Percentiles rank a stretch among this genome's conserved stretches.
Conservation (phyloP, 306 rosid species). For the Lathyrus sativus region DNA sequence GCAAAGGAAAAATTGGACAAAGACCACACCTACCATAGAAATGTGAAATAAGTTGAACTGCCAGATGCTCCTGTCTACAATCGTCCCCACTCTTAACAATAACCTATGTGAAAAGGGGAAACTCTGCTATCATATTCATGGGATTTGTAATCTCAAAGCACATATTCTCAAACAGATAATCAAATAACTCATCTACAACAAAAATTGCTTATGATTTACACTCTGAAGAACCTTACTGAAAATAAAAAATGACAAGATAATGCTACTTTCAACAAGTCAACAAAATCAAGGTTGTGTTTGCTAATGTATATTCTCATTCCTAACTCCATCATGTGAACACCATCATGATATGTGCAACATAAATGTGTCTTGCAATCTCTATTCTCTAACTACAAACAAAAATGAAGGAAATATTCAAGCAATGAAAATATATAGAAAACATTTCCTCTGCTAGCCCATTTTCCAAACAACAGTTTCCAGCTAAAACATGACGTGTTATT, state of each 20-base stretch:
- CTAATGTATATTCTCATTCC: constrained; percentile 19
- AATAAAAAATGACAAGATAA: constrained; percentile 17
- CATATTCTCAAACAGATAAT: constrained; percentile 24
- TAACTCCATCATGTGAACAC: constrained; percentile 1
- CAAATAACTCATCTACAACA: constrained; percentile 27
- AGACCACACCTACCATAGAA: constrained; percentile 70
- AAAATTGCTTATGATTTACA: constrained; percentile 23
- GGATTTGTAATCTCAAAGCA: constrained; percentile 17
- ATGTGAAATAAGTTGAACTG: constrained; percentile 95
- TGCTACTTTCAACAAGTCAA: neutral
- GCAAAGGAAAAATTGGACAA: constrained; percentile 26
- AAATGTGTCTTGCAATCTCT: constrained; percentile 14
- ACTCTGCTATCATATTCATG: constrained; percentile 24
- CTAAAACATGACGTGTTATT: constrained; percentile 11
- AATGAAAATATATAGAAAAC: constrained; percentile 10
- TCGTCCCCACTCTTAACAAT: constrained; percentile 98
- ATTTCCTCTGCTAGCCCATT: constrained; percentile 24
- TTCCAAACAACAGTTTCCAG: constrained; percentile 9
- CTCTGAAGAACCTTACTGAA: constrained; percentile 21
- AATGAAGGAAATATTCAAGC: constrained; percentile 28
- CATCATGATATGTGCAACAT: neutral
- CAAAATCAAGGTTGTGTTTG: constrained; percentile 31
- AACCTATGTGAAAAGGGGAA: constrained; percentile 51
- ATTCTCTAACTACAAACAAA: constrained; percentile 29
- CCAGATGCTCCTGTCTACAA: constrained; percentile 98